These are phyloP conservation scores for Kwoniella pini DNA, from an alignment of 768 basidiomycete species.

Conservation along the genomic window DNA sequence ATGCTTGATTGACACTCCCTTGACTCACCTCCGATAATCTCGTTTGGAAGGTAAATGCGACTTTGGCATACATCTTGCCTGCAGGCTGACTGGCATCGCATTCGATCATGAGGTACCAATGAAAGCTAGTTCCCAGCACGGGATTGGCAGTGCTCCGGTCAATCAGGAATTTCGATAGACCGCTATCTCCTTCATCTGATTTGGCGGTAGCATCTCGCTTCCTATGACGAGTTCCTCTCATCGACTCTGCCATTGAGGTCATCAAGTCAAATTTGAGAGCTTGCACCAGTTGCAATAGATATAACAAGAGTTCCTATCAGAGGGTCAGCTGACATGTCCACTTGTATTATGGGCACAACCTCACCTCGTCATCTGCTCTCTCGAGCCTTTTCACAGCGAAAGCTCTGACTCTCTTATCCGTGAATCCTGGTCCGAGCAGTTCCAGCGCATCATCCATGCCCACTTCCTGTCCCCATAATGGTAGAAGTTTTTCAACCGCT, in stretches of 20 bases:
- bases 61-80: constrained; percentile 89
- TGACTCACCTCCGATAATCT: constrained; percentile 74
- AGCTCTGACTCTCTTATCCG: constrained; percentile 69
- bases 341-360: constrained; percentile 31
- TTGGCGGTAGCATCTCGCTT: constrained; percentile 14
- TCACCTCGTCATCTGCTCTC: constrained; percentile 90
- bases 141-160: constrained; percentile 76
- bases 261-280: constrained; percentile 93
- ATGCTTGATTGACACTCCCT: neutral
- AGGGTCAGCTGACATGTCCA: neutral
- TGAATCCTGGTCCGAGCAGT: constrained; percentile 82
- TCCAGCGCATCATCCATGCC: constrained; percentile 97
- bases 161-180: constrained; percentile 89
- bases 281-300: constrained; percentile 93
- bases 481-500: constrained; percentile 91
- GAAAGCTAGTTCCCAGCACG: constrained; percentile 83
- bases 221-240: constrained; percentile 14
- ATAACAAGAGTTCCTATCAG: constrained; percentile 79
- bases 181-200: constrained; percentile 85
- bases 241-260: constrained; percentile 51
- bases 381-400: constrained; percentile 91
- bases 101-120: constrained; percentile 98
- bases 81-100: constrained; percentile 74
- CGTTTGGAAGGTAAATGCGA: constrained; percentile 86
- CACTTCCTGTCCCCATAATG: constrained; percentile 89